Evolutionary conservation across 176 grass and related monocot genomes (phyloP).

Genomic region (Saccharum officinarum): DNA sequence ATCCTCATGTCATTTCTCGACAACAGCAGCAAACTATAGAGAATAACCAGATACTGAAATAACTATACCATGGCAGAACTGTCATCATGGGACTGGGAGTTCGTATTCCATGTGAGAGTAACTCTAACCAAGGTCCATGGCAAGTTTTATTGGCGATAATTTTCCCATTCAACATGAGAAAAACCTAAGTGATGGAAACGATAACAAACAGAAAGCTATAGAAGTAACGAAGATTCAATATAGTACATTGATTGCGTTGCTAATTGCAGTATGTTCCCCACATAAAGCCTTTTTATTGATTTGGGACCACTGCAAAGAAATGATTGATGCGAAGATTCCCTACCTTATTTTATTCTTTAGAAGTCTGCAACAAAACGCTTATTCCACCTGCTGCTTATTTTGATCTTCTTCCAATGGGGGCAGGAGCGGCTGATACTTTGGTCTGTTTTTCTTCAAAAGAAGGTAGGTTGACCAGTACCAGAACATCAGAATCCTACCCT

Average conservation of each 20-base stretch:
- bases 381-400: constrained; percentile 30
- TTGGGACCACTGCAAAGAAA: not conserved
- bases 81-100: not conserved
- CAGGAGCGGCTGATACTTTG: constrained; percentile 82
- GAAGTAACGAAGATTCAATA: not conserved
- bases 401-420: constrained; percentile 41
- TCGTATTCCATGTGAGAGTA: not conserved
- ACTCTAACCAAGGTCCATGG: not conserved
- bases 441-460: constrained; percentile 85
- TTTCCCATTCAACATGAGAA: not conserved
- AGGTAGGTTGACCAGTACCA: constrained; percentile 94
- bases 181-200: not conserved
- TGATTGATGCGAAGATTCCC: not conserved
- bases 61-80: not conserved
- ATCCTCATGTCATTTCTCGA: not conserved
- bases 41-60: not conserved
- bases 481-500: constrained; percentile 90
- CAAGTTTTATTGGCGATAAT: not conserved
- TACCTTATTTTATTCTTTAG: not conserved
- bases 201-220: not conserved
- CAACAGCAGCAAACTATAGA: not conserved
- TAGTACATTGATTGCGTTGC: not conserved
- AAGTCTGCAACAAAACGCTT: not conserved
- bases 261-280: not conserved
- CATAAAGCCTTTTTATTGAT: not conserved